These are phyloP conservation scores for Bothriochloa decipiens DNA, from an alignment of 176 grass and related monocot species.

Conservation along the genomic window DNA sequence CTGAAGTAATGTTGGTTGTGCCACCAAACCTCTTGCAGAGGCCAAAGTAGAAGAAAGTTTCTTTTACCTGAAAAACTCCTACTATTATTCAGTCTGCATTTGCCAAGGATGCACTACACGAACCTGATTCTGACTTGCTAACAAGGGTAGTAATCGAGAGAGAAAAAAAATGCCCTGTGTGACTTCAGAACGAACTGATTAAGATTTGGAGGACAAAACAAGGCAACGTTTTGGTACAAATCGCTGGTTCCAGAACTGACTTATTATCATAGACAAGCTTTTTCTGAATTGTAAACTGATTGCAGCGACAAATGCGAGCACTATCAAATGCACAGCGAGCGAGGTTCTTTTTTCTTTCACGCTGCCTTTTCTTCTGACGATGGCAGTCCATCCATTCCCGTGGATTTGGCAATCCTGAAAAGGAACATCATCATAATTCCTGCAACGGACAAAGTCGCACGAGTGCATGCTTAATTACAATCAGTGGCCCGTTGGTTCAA, in stretches of 20 bases:
- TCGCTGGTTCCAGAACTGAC: neutral
- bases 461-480: constrained; percentile 23
- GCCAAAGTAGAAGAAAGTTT: neutral
- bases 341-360: constrained; percentile 3
- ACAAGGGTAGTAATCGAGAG: neutral
- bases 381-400: neutral
- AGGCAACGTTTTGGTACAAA: neutral
- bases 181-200: neutral
- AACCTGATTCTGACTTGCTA: constrained; percentile 3
- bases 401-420: constrained; percentile 42
- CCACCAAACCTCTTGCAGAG: neutral
- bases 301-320: neutral
- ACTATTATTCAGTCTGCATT: neutral
- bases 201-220: constrained; percentile 6
- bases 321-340: neutral
- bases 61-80: neutral
- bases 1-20: neutral
- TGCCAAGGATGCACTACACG: neutral
- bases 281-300: constrained; percentile 1
- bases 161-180: neutral
- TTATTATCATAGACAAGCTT: neutral
- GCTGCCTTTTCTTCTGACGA: constrained; percentile 1
- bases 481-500: constrained; percentile 21
- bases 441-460: constrained; percentile 32
- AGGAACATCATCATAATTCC: constrained; percentile 37